These are phyloP conservation scores for Acanthamoeba pearcei DNA, from an alignment of 208 protist species.

Conservation along the genomic window DNA sequence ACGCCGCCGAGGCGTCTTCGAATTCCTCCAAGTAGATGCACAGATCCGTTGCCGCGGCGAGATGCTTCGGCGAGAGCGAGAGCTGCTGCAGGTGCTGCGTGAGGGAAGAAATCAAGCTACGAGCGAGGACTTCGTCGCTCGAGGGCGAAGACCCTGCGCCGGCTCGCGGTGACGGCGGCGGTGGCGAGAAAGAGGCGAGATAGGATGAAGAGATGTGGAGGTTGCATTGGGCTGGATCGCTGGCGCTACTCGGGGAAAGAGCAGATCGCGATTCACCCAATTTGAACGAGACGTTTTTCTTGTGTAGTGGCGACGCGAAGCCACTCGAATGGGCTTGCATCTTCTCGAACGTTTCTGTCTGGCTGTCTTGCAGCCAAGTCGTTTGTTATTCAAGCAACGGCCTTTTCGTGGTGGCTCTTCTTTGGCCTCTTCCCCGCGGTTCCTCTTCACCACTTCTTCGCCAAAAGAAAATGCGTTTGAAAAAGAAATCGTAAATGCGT, in stretches of 20 bases:
- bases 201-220: neutral
- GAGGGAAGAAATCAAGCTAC: neutral
- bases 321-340: neutral
- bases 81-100: conserved; percentile 33
- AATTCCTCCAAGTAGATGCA: conserved; percentile 31
- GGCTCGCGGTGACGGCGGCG: neutral
- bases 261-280: neutral
- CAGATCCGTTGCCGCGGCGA: neutral
- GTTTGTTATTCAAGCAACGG: too few species aligned
- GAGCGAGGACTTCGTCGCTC: neutral
- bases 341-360: neutral
- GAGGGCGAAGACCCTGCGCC: neutral
- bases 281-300: neutral
- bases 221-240: neutral
- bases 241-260: neutral
- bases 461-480: too few species aligned
- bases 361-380: too few species aligned
- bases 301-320: neutral
- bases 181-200: conserved; percentile 1
- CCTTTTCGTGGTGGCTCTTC: too few species aligned
- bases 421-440: too few species aligned
- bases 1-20: neutral
- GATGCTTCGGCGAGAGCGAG: neutral
- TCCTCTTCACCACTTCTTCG: too few species aligned
- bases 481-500: neutral